Evolutionary conservation across 2,329 filamentous ascomycete species (phyloP), one percentile per base, ranked within the genome.

Genomic region (Alternaria ventricosa): DNA sequence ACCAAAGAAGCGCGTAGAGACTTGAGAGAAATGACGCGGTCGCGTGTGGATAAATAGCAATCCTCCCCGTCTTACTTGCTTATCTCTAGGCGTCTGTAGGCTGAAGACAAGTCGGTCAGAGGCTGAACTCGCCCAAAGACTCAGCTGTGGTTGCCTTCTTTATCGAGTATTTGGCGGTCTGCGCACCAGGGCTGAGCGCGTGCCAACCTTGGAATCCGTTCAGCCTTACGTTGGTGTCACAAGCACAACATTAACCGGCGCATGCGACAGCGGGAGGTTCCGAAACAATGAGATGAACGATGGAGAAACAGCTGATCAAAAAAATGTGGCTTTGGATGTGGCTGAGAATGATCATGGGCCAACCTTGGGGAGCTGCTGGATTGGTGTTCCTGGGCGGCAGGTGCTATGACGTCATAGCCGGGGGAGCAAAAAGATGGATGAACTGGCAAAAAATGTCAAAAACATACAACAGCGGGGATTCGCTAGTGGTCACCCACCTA

Each of bases 101-200:
- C 18, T 28, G 44, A 25, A 33, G 27, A 1, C 23, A 0, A 23
- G 36, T 43, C 33, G 36, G 27, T 46, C 22, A 53, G 30, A 2
- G 13, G 28, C 28, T 11, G 13, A 53, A 12, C 0, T 41, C 3
- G 28, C 23, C 18, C 2, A 43, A 15, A 20, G 3, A 1, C 13
- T 28, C 33, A 44, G 53, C 53, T n/a, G 53, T 27, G 53, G 67
- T 69, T 64, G 64, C 47, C 57, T 57, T 30, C 25, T 60, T 62
- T 63, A 49, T 59, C 36, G 57, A 58, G 47, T 51, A 5, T 60
- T 9, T 2, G 30, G 49, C 22, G 22, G 49, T 41, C 49, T 53
- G 49, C 49, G 49, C 49, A 53, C 49, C 20, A 36, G 59, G 66
- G 57, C 45, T 64, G 60, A 51, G 45, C 66, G 61, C 64, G 61